Base-by-base conservation (phyloP, 1,284 basidiomycete species). In the Moesziomyces parantarcticus region DNA sequence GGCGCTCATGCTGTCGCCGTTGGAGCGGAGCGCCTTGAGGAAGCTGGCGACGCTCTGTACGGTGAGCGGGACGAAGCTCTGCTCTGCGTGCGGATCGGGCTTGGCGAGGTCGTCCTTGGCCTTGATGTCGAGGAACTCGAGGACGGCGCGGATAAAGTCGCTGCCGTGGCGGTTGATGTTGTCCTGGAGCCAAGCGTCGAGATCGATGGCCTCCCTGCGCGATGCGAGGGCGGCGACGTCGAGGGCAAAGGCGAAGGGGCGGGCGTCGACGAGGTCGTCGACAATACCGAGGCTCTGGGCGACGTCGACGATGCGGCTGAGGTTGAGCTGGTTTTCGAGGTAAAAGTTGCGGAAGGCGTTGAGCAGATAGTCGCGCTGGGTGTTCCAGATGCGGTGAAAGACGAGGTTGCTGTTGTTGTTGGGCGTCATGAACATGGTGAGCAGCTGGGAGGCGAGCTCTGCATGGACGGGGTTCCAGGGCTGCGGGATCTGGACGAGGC, bases 141-240 rank as follows among this genome's bases (percentile, higher is more conserved):
- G 76, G 7, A 77, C 66, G 16, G 92, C 90, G 60, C 92, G 90
- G 45, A 97, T 88, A 80, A 98, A 97, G 67, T 93, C 92, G 41
- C 88, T 88, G 3, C 92, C 92, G 74, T 94, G 91, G 36, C 63
- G 65, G 16, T 89, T 86, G 42, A 97, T 91, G 76, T 92, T 91
- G 83, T 94, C 92, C 40, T 92, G 90, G 5, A 99, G 87, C 95
- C 95, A 99, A 84, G 96, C 93, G 85, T 97, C 95, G 50, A 99
- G 88, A 78, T 98, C 94, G 77, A 99, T 88, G 80, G 94, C 93
- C 83, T 99, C 96, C 76, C 94, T 87, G 48, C 94, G 91, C 43
- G 93, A 94, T 2, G 95, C 95, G 23, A 97, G 86, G 6, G 94
- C 91, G 16, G 97, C 97, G 41, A 97, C 91, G 82, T 99, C 97